Conservation (phyloP, 2,329 filamentous ascomycete species). For the Dactylellina cionopaga region DNA sequence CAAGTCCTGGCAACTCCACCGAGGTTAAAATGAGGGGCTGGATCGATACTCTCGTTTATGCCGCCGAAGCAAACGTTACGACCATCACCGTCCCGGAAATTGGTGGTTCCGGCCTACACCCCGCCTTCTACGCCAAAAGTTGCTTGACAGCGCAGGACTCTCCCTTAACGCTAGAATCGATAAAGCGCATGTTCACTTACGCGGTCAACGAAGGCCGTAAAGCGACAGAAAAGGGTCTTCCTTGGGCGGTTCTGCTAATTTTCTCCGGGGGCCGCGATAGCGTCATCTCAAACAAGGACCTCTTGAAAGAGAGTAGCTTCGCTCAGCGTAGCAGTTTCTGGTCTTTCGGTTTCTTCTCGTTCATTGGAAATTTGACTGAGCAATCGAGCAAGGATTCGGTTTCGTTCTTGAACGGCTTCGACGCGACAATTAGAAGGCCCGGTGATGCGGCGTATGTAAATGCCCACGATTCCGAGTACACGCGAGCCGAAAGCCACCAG, state of each 20-base stretch:
- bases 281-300: conserved; percentile 24
- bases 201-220: background rate
- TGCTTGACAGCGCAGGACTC: background rate
- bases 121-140: conserved; percentile 13
- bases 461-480: conserved; percentile 9
- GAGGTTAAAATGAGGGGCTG: conserved; percentile 9
- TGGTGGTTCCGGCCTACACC: background rate
- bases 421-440: background rate
- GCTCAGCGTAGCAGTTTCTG: conserved; percentile 47
- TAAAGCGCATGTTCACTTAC: background rate
- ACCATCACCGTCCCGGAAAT: conserved; percentile 4
- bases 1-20: conserved; percentile 7
- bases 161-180: background rate
- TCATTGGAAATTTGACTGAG: conserved; percentile 15
- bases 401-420: conserved; percentile 1
- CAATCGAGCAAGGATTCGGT: background rate
- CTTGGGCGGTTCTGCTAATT: conserved; percentile 52
- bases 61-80: background rate
- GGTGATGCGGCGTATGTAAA: conserved; percentile 26
- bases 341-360: conserved; percentile 43
- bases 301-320: conserved; percentile 46
- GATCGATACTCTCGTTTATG: conserved; percentile 21
- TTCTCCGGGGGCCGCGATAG: conserved; percentile 50
- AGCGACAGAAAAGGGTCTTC: background rate
- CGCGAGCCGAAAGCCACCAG: conserved; percentile 8